Base-by-base conservation (phyloP, 2,329 filamentous ascomycete genomes). In the Neofusicoccum kwambonambiense region DNA sequence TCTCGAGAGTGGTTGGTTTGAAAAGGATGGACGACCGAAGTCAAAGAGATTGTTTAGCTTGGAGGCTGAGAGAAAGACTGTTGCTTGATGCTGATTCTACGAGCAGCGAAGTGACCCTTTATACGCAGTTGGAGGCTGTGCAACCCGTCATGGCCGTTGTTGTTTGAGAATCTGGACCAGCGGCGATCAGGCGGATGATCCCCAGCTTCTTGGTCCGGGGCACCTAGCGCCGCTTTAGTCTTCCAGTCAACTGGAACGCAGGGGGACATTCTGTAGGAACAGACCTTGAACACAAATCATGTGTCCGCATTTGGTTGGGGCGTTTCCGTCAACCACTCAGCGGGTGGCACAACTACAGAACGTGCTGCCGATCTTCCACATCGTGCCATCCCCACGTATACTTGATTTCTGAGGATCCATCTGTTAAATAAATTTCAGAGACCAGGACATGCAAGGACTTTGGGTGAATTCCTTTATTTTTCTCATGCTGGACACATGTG, bases 1-100 rank as follows among this genome's bases (percentile, higher is more conserved):
- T 35, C 49, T 51, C 12, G 8, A 39, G 8, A 12, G 37, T 39
- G 34, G 11, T 52, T 54, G 50, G 4, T 54, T 54, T 13, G 27
- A 35, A 52, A 54, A 54, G 50, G 50, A 54, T 22, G 50, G 50
- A 45, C 56, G 44, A 47, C 56, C 39, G 57, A 19, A 61, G 41
- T 61, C 57, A 47, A 19, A 61, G 27, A 15, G 57, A 60, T 19
- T 13, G 41, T 15, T 17, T 15, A 56, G 51, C 35, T 27, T 37
- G 19, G 12, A 31, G 37, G 35, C 19, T 56, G 37, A 56, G 42
- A 15, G 52, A 42, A 42, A 27, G 52, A 15, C 12, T 27, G 19
- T 41, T 42, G 52, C 22, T 31, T 13, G 52, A 42, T 56, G 34
- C 17, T 39, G 50, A 39, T 37, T 56, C 12, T 19, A 42, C 7